Evolutionary conservation across 2,329 filamentous ascomycete genomes (phyloP).

Genomic region (Thielaviopsis populi): DNA sequence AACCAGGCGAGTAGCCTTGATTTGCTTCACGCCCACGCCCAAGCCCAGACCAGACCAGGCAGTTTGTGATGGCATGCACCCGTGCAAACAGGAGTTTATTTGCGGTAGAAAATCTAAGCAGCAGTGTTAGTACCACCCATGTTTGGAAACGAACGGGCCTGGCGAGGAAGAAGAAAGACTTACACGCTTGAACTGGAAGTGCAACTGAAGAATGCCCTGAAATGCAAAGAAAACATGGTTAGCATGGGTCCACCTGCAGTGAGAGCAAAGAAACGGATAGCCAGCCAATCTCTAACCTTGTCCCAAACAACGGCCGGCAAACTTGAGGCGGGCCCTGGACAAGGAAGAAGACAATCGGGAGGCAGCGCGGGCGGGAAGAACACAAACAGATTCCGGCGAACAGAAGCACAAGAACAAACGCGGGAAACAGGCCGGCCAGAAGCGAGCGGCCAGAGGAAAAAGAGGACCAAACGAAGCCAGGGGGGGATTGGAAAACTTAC

Average conservation of each 20-base stretch:
- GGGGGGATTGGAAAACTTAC: constrained; percentile 34
- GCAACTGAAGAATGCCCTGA: constrained; percentile 84
- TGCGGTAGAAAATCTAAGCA: constrained; percentile 40
- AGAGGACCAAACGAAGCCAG: constrained; percentile 13
- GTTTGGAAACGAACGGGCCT: constrained; percentile 1
- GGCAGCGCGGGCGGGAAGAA: not conserved
- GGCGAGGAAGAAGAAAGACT: constrained; percentile 19
- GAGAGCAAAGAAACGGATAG: constrained; percentile 16
- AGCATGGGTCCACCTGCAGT: constrained; percentile 5
- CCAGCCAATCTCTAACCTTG: not conserved
- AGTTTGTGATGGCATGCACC: not conserved
- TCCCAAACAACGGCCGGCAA: not conserved
- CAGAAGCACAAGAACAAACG: constrained; percentile 9
- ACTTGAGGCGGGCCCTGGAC: not conserved
- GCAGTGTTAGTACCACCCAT: constrained; percentile 6
- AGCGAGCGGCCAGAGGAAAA: not conserved
- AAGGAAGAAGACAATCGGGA: not conserved
- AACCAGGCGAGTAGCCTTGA: not conserved
- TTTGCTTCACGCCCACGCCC: not conserved
- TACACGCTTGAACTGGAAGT: constrained; percentile 98
- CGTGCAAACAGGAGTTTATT: constrained; percentile 25
- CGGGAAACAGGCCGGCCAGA: constrained; percentile 2
- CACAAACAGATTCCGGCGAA: not conserved
- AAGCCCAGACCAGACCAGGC: not conserved
- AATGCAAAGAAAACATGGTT: constrained; percentile 17